phyloP scores from a whole-genome alignment of 495 filamentous ascomycete genomes.

The Penicillium bovifimosum region DNA sequence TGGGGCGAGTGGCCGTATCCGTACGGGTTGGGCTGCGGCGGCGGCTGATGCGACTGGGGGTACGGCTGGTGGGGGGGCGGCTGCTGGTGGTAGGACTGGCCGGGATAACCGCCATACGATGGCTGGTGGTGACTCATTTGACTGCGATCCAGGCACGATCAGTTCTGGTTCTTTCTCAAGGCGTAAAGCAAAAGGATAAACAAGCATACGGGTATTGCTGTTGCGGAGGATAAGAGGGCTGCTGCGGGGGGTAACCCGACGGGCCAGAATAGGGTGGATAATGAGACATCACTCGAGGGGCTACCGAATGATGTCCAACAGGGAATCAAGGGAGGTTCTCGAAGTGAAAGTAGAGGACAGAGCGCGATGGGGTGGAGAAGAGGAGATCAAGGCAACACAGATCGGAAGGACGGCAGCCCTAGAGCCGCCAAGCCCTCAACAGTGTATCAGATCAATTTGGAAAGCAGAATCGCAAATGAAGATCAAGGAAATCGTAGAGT shows the following conservation, averaged over 20 bases:
- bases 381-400: conserved; percentile 20
- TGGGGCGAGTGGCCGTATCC: conserved; percentile 42
- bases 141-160: conserved; percentile 15
- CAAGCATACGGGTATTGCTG: conserved; percentile 37
- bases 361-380: conserved; percentile 16
- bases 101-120: conserved; percentile 44
- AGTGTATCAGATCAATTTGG: neutral
- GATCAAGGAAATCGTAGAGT: neutral
- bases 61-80: neutral
- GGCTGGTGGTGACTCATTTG: conserved; percentile 32
- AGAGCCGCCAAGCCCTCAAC: conserved; percentile 16
- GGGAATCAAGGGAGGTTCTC: neutral
- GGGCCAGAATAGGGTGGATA: conserved; percentile 45
- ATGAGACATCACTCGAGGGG: conserved; percentile 41
- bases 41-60: conserved; percentile 15
- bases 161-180: neutral
- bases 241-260: conserved; percentile 47
- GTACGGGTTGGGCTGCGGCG: conserved; percentile 38
- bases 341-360: neutral
- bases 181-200: conserved; percentile 6
- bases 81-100: conserved; percentile 43
- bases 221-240: conserved; percentile 30
- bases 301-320: neutral
- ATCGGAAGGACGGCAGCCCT: conserved; percentile 20
- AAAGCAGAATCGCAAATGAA: conserved; percentile 1